Evolutionary conservation across 148 eudicot species (phyloP).

Genomic region (Bassia scoparia): DNA sequence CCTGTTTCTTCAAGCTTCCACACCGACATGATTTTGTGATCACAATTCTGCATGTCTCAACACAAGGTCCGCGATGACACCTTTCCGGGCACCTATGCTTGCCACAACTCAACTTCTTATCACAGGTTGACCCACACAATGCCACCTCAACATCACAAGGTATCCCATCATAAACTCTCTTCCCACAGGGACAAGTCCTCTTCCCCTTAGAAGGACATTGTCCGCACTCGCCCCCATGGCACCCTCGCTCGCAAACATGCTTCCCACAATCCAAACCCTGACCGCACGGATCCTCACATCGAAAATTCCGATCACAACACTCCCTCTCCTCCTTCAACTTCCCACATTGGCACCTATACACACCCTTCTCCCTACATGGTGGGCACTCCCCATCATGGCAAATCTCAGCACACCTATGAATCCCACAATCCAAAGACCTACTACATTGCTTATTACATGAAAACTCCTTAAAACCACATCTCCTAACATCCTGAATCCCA

Average conservation of each 20-base stretch:
- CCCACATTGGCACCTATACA: constrained; percentile 75
- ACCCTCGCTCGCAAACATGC: constrained; percentile 77
- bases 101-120: constrained; percentile 73
- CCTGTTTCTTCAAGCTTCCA: constrained; percentile 95
- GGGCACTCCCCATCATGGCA: constrained; percentile 87
- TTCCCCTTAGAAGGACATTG: constrained; percentile 80
- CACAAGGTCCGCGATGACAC: constrained; percentile 81
- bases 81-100: constrained; percentile 85
- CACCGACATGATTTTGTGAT: constrained; percentile 81
- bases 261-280: constrained; percentile 68
- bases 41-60: constrained; percentile 72
- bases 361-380: constrained; percentile 61
- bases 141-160: constrained; percentile 78
- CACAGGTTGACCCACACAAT: constrained; percentile 82
- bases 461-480: constrained; percentile 90
- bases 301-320: constrained; percentile 68
- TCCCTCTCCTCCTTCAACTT: constrained; percentile 61
- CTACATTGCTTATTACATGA: constrained; percentile 65
- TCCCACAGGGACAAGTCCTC: constrained; percentile 89
- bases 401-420: constrained; percentile 60
- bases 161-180: constrained; percentile 78
- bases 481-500: constrained; percentile 56
- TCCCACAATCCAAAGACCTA: constrained; percentile 54
- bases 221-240: constrained; percentile 81
- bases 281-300: constrained; percentile 55